phyloP scores from a whole-genome alignment of 2,329 filamentous ascomycete species.

The Thielaviopsis populi region DNA sequence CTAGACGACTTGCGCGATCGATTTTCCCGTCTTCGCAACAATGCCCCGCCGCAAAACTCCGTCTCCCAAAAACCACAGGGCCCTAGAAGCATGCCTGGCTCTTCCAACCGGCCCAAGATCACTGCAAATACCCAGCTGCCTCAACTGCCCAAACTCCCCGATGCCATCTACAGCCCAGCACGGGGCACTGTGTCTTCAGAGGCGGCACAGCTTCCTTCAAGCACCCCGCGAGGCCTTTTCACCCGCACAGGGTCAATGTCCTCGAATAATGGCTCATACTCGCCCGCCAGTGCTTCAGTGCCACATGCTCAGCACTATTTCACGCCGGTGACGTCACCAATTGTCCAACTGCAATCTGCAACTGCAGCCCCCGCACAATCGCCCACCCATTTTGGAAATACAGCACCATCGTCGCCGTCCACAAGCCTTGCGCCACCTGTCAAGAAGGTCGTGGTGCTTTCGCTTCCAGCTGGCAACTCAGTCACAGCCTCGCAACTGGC shows the following conservation, averaged over 20 bases:
- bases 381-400: background rate
- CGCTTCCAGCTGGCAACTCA: constrained; percentile 38
- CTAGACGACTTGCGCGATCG: constrained; percentile 38
- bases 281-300: background rate
- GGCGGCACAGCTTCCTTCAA: constrained; percentile 48
- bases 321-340: background rate
- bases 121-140: constrained; percentile 38
- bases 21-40: constrained; percentile 41
- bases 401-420: background rate
- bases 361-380: background rate
- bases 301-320: background rate
- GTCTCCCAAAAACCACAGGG: constrained; percentile 37
- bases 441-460: constrained; percentile 21
- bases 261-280: constrained; percentile 11
- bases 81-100: constrained; percentile 38
- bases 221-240: constrained; percentile 48
- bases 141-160: constrained; percentile 52
- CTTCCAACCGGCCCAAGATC: constrained; percentile 29
- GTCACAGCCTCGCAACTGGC: constrained; percentile 58
- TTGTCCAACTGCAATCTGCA: background rate
- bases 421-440: background rate
- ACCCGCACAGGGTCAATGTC: constrained; percentile 39
- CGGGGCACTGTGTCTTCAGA: constrained; percentile 54
- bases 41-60: constrained; percentile 24
- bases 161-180: constrained; percentile 65